Conservation (phyloP, 805 yeast species). For the Vanderwaltozyma polyspora region DNA sequence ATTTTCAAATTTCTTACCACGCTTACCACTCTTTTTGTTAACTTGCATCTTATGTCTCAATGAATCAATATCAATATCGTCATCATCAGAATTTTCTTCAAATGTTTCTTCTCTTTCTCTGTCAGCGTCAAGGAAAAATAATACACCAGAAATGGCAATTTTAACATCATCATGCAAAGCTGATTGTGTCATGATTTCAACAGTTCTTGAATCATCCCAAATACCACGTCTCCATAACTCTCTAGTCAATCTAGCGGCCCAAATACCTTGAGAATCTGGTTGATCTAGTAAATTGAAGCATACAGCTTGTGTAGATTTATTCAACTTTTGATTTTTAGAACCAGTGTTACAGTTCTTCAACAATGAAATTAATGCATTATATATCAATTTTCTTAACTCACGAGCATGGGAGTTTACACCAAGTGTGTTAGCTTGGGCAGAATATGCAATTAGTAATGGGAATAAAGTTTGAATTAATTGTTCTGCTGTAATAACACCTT, state of each 20-base stretch:
- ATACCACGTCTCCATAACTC: slow-evolving; percentile 96
- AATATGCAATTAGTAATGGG: slow-evolving; percentile 66
- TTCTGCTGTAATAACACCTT: slow-evolving; percentile 69
- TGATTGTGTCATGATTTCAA: slow-evolving; percentile 96
- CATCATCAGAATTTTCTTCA: slow-evolving; percentile 56
- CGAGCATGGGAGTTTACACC: slow-evolving; percentile 57
- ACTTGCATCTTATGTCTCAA: slow-evolving; percentile 72
- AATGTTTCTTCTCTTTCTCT: slow-evolving; percentile 62
- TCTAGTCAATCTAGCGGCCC: slow-evolving; percentile 93
- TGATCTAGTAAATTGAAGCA: slow-evolving; percentile 77
- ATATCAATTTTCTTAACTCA: slow-evolving; percentile 71
- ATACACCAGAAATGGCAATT: slow-evolving; percentile 81
- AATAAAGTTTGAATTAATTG: slow-evolving; percentile 74
- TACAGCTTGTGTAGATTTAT: slow-evolving; percentile 83
- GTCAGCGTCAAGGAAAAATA: slow-evolving; percentile 90
- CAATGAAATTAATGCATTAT: slow-evolving; percentile 63
- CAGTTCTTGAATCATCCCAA: slow-evolving; percentile 95
- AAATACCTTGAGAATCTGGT: slow-evolving; percentile 72
- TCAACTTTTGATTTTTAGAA: slow-evolving; percentile 80
- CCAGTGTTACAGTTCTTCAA: slow-evolving; percentile 78
- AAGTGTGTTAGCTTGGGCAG: slow-evolving; percentile 34
- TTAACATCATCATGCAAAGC: slow-evolving; percentile 78
- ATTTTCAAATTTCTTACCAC: slow-evolving; percentile 66
- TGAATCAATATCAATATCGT: slow-evolving; percentile 60
- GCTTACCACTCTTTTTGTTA: slow-evolving; percentile 70